Percentiles rank a stretch among this genome's conserved stretches.
phyloP scores from a whole-genome alignment of 108 stramenopile species.

The Ochromonas danica region DNA sequence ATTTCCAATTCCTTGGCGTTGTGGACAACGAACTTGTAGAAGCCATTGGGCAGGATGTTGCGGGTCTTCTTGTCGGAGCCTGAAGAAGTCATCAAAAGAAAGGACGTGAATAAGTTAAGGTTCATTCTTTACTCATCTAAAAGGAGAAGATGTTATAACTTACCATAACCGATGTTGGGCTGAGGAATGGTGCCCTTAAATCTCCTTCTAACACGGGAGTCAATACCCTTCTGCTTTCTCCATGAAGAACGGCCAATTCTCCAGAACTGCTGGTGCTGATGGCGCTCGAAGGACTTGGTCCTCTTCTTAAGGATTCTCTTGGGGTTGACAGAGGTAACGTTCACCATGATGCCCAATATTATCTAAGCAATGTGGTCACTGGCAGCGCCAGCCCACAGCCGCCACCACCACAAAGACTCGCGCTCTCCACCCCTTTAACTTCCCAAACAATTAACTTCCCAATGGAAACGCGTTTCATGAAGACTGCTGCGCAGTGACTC shows the following conservation, averaged over 20 bases:
- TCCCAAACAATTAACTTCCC: too few species aligned
- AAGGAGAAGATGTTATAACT: slow-evolving; percentile 26
- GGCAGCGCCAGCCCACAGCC: too few species aligned
- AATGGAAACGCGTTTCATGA: too few species aligned
- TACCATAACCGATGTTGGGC: slow-evolving; percentile 97
- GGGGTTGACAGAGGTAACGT: slow-evolving; percentile 81
- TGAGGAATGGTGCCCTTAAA: slow-evolving; percentile 98
- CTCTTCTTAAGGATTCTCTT: slow-evolving; percentile 99
- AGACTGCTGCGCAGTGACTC: too few species aligned
- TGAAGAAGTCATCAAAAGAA: slow-evolving; percentile 1
- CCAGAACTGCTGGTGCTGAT: slow-evolving; percentile 93
- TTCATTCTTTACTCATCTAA: neutral
- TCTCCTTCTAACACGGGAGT: slow-evolving; percentile 97
- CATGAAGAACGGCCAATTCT: slow-evolving; percentile 90
- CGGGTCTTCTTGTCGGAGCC: slow-evolving; percentile 90
- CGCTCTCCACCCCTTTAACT: too few species aligned
- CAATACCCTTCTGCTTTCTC: slow-evolving; percentile 99
- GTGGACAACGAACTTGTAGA: slow-evolving; percentile 92
- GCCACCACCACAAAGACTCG: too few species aligned
- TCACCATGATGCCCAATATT: too few species aligned
- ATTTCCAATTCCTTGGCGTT: slow-evolving; percentile 96
- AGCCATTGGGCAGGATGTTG: slow-evolving; percentile 95
- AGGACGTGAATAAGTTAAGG: neutral
- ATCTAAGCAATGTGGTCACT: too few species aligned
- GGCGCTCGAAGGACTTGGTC: slow-evolving; percentile 98